A percentile compares a stretch with the other conserved stretches of the same genome.
phyloP scores from a whole-genome alignment of 768 basidiomycete genomes.

The Coprinopsis strossmayeri region DNA sequence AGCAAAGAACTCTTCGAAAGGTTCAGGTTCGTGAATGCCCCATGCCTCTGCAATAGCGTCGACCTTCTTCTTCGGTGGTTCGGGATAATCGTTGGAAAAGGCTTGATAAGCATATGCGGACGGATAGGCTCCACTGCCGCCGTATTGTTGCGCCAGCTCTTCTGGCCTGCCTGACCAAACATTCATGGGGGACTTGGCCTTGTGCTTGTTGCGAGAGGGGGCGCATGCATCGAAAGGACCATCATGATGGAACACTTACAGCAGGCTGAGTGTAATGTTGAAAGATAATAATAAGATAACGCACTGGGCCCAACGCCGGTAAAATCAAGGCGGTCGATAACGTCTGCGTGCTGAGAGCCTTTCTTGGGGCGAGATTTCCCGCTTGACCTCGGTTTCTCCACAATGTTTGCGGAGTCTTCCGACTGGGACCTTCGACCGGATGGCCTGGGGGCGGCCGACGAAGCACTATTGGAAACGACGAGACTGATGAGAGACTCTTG shows the following conservation, averaged over 20 bases:
- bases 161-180: conserved; percentile 53
- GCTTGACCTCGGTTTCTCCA: conserved; percentile 30
- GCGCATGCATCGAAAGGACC: conserved; percentile 91
- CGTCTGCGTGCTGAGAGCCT: conserved; percentile 78
- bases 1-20: conserved; percentile 84
- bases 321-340: conserved; percentile 84
- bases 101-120: conserved; percentile 38
- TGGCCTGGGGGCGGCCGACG: conserved; percentile 18
- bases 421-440: conserved; percentile 38
- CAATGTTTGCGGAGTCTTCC: conserved; percentile 33
- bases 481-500: background rate
- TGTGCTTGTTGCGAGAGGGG: conserved; percentile 80
- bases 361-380: conserved; percentile 54
- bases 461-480: conserved; percentile 13
- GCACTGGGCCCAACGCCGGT: conserved; percentile 79
- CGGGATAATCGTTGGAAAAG: conserved; percentile 46
- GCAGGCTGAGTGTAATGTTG: conserved; percentile 14
- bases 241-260: conserved; percentile 84
- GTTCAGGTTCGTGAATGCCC: conserved; percentile 91
- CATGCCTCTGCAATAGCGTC: conserved; percentile 89
- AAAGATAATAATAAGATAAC: conserved; percentile 20
- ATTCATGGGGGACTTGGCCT: conserved; percentile 74
- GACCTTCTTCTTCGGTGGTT: conserved; percentile 76
- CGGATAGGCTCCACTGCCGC: conserved; percentile 46
- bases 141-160: conserved; percentile 29